These are phyloP conservation scores for Epichloe aotearoae DNA, from an alignment of 2,329 filamentous ascomycete genomes.

Conservation along the genomic window DNA sequence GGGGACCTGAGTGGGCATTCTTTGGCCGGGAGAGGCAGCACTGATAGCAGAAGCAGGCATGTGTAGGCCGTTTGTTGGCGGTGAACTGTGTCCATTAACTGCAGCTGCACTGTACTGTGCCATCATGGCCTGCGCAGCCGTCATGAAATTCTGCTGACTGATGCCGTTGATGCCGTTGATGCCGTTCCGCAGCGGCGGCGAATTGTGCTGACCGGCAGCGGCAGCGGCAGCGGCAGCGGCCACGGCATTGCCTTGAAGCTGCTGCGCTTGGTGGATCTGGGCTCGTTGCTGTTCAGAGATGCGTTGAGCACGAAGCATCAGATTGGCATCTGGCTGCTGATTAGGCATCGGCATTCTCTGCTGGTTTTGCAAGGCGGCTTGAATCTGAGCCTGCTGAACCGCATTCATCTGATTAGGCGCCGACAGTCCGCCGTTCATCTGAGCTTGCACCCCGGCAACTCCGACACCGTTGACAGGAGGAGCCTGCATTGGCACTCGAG, in stretches of 20 bases:
- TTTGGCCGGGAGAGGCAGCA: constrained; percentile 28
- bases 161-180: constrained; percentile 31
- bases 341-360: constrained; percentile 42
- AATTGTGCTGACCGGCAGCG: constrained; percentile 25
- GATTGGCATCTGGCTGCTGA: constrained; percentile 34
- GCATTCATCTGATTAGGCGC: constrained; percentile 48
- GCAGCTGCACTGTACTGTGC: constrained; percentile 30
- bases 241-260: constrained; percentile 18
- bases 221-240: constrained; percentile 18
- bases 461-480: constrained; percentile 37
- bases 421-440: constrained; percentile 35
- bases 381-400: constrained; percentile 58
- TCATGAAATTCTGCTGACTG: constrained; percentile 39
- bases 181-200: constrained; percentile 30
- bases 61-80: constrained; percentile 31
- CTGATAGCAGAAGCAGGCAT: constrained; percentile 29
- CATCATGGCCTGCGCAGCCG: constrained; percentile 40
- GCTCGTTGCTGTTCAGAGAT: constrained; percentile 53
- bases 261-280: constrained; percentile 31
- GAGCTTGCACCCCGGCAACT: constrained; percentile 30
- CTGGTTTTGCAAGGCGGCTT: constrained; percentile 37
- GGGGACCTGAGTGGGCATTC: constrained; percentile 30
- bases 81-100: constrained; percentile 28
- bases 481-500: constrained; percentile 41
- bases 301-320: constrained; percentile 51